Base-by-base conservation (phyloP, 768 basidiomycete genomes). In the Suillus americanus region DNA sequence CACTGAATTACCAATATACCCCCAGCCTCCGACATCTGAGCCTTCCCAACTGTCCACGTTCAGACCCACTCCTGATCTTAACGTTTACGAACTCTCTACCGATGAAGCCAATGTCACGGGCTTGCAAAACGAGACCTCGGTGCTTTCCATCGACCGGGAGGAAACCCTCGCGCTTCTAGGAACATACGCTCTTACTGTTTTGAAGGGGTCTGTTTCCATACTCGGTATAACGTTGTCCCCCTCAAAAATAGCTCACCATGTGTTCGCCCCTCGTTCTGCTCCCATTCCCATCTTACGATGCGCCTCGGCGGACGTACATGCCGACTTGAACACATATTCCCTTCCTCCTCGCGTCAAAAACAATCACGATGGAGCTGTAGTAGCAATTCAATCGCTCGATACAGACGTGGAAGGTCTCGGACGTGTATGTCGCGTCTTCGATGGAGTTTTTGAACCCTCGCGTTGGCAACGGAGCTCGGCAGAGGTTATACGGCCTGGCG, bases 231-330 rank as follows among this genome's bases (percentile, higher is more conserved):
- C 75, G 1, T 71, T 91, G 9, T 56, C 64, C 1, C 69, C 85
- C 8, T 85, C 85, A 1, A 53, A 68, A 2, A 70, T 62, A 3
- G 63, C 69, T 6, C 80, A 93, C 67, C 77, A 75, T 14, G 79
- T 96, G 33, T 96, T 87, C 71, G 90, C 93, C 0, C 93, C 95
- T 0, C 82, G 86, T 3, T 92, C 89, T 0, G 86, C 92, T n/a
- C 92, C 94, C 0, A 72, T 95, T 6, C 92, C 94, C 0, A 72
- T 81, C 75, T 65, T 84, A 79, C 69, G 73, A 18, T 72, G 78
- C 67, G 68, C 68, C 33, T 71, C 77, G 1, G 43, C 66, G 12
- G 66, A 71, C 60, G 13, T 7, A 16, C 37, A 38, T 18, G 25
- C 38, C 56, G 37, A 64, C 51, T 50, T 16, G 12, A 55, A 63